A percentile compares a stretch with the other conserved stretches of the same genome.
Evolutionary conservation across 257 asterid genomes (phyloP).

Genomic region (Ocimum tenuiflorum): DNA sequence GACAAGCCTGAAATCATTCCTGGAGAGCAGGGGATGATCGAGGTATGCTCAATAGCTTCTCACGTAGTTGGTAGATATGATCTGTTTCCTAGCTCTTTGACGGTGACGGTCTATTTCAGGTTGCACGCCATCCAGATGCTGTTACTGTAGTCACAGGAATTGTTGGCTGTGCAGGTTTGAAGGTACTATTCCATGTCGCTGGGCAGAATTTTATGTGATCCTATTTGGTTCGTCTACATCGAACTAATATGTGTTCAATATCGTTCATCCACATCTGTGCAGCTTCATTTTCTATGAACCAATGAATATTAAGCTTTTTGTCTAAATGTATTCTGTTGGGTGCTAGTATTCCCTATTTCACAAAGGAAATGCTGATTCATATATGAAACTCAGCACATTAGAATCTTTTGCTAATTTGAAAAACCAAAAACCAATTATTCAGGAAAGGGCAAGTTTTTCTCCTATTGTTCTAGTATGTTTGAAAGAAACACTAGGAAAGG

Average conservation of each 20-base stretch:
- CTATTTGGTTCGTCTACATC: too few relatives aligned
- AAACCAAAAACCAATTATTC: too few relatives aligned
- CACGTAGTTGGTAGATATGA: not conserved
- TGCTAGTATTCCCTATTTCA: not conserved
- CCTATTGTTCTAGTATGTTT: too few relatives aligned
- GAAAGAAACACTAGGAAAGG: too few relatives aligned
- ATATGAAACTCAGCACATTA: not conserved
- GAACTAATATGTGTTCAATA: too few relatives aligned
- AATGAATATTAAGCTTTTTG: too few relatives aligned
- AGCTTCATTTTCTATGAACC: not conserved
- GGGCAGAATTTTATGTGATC: not conserved
- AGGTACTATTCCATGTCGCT: slow-evolving; percentile 42
- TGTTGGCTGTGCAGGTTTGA: slow-evolving; percentile 96
- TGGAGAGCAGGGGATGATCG: slow-evolving; percentile 85
- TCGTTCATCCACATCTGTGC: not conserved
- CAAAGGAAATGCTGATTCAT: not conserved
- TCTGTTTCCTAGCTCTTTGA: slow-evolving; percentile 8
- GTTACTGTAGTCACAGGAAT: slow-evolving; percentile 93
- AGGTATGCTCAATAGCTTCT: slow-evolving; percentile 32
- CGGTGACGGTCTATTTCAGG: slow-evolving; percentile 39
- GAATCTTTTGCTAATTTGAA: not conserved
- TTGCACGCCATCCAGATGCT: slow-evolving; percentile 96
- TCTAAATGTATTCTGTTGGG: not conserved
- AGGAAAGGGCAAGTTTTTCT: not conserved
- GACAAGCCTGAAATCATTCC: slow-evolving; percentile 89